A percentile compares a stretch with the other conserved stretches of the same genome.
Conservation (phyloP, 176 grass and related monocot species). For the Rhipidocladum racemiflorum region DNA sequence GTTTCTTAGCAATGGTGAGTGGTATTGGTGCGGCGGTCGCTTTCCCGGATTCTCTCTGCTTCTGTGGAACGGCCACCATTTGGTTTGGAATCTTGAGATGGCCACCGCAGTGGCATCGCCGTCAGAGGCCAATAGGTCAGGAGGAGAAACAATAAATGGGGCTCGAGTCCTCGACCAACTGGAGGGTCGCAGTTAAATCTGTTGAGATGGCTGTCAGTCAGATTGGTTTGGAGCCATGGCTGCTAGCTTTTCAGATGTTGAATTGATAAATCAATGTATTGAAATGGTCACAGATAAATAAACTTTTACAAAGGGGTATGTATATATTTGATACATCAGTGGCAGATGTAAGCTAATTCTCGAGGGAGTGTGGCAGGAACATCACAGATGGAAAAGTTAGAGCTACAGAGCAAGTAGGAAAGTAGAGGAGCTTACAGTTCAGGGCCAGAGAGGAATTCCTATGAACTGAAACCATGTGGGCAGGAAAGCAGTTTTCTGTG, state of each 20-base stretch:
- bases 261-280: background rate
- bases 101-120: constrained; percentile 13
- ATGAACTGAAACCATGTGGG: background rate
- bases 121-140: constrained; percentile 9
- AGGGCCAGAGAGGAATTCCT: background rate
- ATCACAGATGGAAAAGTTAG: constrained; percentile 1
- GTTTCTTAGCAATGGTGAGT: constrained; percentile 21
- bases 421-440: background rate
- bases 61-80: constrained; percentile 20
- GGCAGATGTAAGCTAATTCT: background rate
- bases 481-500: background rate
- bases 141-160: constrained; percentile 29
- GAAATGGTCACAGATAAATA: background rate
- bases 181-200: background rate
- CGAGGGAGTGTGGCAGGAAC: background rate
- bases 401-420: background rate
- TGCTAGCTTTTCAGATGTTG: background rate
- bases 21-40: constrained; percentile 8
- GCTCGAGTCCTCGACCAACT: background rate
- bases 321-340: background rate
- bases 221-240: background rate
- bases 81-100: constrained; percentile 46
- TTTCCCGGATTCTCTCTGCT: constrained; percentile 29
- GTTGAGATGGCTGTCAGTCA: constrained; percentile 12
- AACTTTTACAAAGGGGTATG: background rate